These are phyloP conservation scores for Bretschneidera sinensis DNA, from an alignment of 345 rosid genomes.

Conservation along the genomic window DNA sequence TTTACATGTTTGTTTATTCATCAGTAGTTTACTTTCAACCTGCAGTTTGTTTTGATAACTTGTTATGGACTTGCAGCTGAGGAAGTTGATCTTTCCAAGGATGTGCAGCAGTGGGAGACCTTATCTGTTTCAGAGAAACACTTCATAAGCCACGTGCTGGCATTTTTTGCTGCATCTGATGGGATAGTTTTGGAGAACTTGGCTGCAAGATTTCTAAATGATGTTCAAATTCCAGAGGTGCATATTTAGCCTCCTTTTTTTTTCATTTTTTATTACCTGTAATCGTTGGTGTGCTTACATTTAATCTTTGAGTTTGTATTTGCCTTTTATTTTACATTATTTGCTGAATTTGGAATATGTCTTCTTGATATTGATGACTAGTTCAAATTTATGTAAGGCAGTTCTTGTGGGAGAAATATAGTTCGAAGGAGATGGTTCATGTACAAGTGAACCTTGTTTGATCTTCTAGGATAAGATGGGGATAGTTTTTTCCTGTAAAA, in stretches of 20 bases:
- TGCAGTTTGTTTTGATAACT: neutral
- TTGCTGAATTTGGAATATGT: neutral
- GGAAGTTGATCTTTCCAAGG: conserved; percentile 89
- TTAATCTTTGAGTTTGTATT: neutral
- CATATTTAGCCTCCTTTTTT: neutral
- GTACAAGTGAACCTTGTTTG: neutral
- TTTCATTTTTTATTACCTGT: neutral
- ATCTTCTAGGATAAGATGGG: too few relatives aligned
- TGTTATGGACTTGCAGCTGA: conserved; percentile 52
- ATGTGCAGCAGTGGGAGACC: conserved; percentile 71
- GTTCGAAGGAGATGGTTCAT: neutral
- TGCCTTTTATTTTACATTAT: neutral
- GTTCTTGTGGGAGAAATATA: neutral
- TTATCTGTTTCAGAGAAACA: conserved; percentile 64
- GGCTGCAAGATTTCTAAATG: conserved; percentile 84
- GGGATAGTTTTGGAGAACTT: conserved; percentile 88
- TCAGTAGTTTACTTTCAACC: neutral
- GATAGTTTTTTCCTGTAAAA: neutral
- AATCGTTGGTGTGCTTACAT: neutral
- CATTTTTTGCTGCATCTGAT: conserved; percentile 93
- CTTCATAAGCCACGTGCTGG: conserved; percentile 75
- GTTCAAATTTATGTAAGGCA: neutral
- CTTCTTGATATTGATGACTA: too few relatives aligned
- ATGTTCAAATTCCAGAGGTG: conserved; percentile 88
- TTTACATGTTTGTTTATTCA: neutral